Base-by-base conservation (phyloP, 768 basidiomycete genomes). In the Fomitopsis pulvina region DNA sequence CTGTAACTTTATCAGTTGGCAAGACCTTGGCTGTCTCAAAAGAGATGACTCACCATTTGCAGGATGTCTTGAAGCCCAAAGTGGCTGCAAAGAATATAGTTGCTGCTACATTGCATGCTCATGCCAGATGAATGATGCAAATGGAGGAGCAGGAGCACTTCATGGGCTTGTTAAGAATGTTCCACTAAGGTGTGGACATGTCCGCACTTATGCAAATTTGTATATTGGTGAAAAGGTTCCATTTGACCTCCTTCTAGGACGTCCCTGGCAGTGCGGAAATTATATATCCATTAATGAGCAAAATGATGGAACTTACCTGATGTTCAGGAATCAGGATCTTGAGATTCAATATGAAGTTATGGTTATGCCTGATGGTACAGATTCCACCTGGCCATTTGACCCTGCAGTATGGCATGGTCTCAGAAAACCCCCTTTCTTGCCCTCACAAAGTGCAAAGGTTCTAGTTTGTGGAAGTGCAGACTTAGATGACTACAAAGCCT, bases 241-340 rank as follows among this genome's bases (percentile, higher is more conserved):
- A 12, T 61, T 60, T 42, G 52, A 57, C 16, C 30, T 59, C 8
- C 41, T 63, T 0, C 51, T 65, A 0, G 60, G 64, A 12, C 43
- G 61, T 1, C 61, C 58, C 11, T 63, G 64, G 64, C 57, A 62
- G 34, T 21, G 52, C 10, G 55, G 52, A 12, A 63, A 65, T 34
- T 54, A 51, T 25, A 55, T 65, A 0, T 55, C 55, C 5, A 63
- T 65, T 30, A 58, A 62, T 29, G 62, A 63, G 46, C 47, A 54
- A n/a, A 20, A 45, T 3, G 61, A 66, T 30, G 58, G 66, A 1
- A 66, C 61, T 0, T 63, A 62, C 25, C 49, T 65, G 0, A n/a
- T 60, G 4, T 63, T 62, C 47, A 62, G 60, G 29, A 52, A 59
- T 39, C 20, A 50, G 11, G 45, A 48, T 6, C 10, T 45, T 1